Evolutionary conservation across 2,329 filamentous ascomycete species (phyloP), one percentile per base, ranked within the genome.

Genomic region (Cladorrhinum sp.): DNA sequence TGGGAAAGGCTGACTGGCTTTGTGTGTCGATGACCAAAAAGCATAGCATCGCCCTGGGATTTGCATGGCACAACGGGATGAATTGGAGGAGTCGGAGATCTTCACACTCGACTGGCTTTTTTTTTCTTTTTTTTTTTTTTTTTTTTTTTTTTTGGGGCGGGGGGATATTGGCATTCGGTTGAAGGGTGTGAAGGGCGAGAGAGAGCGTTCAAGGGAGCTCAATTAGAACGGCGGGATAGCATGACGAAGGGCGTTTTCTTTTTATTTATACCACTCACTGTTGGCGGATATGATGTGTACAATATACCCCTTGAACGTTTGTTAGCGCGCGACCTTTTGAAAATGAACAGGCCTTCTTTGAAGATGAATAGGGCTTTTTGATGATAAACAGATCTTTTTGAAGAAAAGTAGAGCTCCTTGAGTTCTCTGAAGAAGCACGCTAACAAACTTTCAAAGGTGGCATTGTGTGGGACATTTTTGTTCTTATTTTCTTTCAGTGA

Each of bases 181-280:
- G 14, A 12, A 18, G 16, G 14, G 39, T 57, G 24, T 57, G 36
- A 48, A 36, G 57, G 36, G 10, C 3, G 4, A 18, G 57, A n/a
- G 18, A 28, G 39, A 51, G 39, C 5, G 33, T 36, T 36, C 12
- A 20, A 60, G 16, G 28, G 42, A 26, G 33, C 23, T 49, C 39
- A 36, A 36, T 16, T 36, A 36, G 33, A 36, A 5, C 33, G 14
- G 33, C 33, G 33, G 33, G 8, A 36, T 5, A 36, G 33, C 33
- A 36, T 36, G 33, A 36, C 9, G 33, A 36, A 36, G 55, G 62
- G 62, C 58, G 60, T 64, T 65, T 60, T 36, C 33, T 36, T 36
- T 36, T 36, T 36, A 42, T 55, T 55, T 55, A 55, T 59, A 59
- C 57, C 57, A 59, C 33, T 36, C 57, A 59, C 23, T 36, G 8